These are phyloP conservation scores for Tuber brumale DNA, from an alignment of 495 filamentous ascomycete species.

Conservation along the genomic window DNA sequence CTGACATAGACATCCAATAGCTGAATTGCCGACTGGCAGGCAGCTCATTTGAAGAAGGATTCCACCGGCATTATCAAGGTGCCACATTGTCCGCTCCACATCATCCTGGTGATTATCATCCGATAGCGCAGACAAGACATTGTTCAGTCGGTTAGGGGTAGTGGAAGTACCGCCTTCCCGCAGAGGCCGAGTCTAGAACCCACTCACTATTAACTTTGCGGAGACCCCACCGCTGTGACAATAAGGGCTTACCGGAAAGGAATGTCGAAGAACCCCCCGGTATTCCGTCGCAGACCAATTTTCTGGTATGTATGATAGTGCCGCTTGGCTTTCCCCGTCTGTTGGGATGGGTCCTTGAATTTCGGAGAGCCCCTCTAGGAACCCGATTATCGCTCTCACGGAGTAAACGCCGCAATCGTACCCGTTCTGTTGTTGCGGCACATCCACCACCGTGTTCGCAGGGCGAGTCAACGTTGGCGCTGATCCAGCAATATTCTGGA, in stretches of 20 bases:
- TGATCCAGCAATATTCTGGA: background rate
- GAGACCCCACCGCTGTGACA: background rate
- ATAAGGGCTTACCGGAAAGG: background rate
- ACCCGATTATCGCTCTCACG: conserved; percentile 1
- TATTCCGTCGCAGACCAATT: background rate
- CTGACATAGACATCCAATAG: background rate
- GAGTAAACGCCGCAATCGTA: conserved; percentile 18
- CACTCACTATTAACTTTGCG: background rate
- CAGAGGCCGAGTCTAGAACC: background rate
- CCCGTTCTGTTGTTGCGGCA: conserved; percentile 8
- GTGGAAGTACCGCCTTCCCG: background rate
- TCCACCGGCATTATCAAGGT: conserved; percentile 27
- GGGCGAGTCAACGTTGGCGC: background rate
- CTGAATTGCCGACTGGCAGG: background rate
- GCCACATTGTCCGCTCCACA: conserved; percentile 19
- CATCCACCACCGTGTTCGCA: background rate
- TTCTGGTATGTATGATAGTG: background rate
- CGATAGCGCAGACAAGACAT: background rate
- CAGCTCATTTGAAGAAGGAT: conserved; percentile 11
- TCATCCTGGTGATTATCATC: background rate
- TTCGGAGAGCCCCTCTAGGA: background rate
- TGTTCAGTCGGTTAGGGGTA: background rate
- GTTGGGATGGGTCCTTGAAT: background rate
- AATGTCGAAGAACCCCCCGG: background rate
- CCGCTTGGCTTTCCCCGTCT: background rate